Conservation (phyloP, 2,329 filamentous ascomycete species). For the Drechslerella stenobrocha region DNA sequence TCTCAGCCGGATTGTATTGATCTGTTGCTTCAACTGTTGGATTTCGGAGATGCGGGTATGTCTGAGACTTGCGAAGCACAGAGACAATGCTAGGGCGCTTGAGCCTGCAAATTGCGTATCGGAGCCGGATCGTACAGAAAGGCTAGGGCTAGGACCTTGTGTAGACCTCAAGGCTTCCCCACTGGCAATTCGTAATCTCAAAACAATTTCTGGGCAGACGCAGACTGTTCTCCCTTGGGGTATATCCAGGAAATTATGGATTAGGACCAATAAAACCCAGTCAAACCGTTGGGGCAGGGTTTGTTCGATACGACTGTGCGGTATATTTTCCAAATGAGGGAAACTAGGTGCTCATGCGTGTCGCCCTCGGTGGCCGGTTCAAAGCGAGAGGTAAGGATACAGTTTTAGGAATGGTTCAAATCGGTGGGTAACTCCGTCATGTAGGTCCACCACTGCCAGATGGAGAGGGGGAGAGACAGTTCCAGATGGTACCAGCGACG, state of each 20-base stretch:
- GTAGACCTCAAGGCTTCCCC: neutral
- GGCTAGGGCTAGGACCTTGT: too few species aligned
- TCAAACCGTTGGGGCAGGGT: neutral
- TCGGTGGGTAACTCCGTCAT: neutral
- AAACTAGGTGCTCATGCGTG: neutral
- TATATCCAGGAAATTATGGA: slow-evolving; percentile 1
- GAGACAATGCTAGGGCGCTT: too few species aligned
- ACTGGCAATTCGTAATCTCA: neutral
- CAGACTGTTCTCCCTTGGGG: neutral
- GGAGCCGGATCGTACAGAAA: too few species aligned
- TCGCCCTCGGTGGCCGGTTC: neutral
- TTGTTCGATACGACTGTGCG: neutral
- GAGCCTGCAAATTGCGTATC: too few species aligned
- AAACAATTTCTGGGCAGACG: neutral
- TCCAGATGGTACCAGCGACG: neutral
- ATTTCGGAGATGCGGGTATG: slow-evolving; percentile 38
- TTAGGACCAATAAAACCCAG: neutral
- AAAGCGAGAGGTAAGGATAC: neutral
- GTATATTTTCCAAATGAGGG: neutral
- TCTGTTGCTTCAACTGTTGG: slow-evolving; percentile 20
- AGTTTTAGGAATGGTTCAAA: neutral
- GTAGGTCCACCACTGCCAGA: neutral
- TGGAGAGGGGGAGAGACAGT: neutral
- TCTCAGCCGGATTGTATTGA: neutral
- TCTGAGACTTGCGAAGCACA: slow-evolving; percentile 5